Evolutionary conservation across 116 monocot species (phyloP), one percentile per base, ranked within the genome.

Genomic region (Phalaenopsis hybrid): DNA sequence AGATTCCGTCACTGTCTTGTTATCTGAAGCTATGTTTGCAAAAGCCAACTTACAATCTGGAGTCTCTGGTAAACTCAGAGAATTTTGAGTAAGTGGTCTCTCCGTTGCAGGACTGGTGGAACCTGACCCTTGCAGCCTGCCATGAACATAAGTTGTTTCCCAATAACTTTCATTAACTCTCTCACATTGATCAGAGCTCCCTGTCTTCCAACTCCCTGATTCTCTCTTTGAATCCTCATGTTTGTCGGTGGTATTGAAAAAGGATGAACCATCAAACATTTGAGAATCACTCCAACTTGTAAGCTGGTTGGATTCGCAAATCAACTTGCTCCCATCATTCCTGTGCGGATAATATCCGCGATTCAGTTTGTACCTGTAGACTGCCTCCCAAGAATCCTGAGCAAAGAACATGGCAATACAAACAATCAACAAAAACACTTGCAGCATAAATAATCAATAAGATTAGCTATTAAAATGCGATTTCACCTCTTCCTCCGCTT

Each of bases 71-170:
- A 55, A 55, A 15, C 55, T 55, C 15, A 15, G 15, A 55, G 55
- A 55, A 67, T 23, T 8, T 67, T 10, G 28, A 67, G 21, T 67
- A 43, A 88, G 73, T 57, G 79, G 82, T 84, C 75, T 85, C 68
- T 87, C 90, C 8, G 81, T 12, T 44, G 77, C 81, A 83, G 84
- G 84, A 79, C 87, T 89, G 37, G 67, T 78, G 0, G 85, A 86
- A 3, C 86, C 82, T 61, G 86, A 89, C 7, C 81, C 45, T 55
- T 55, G 13, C 13, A 65, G 84, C 55, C 83, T 87, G 65, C 82
- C 81, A 55, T 67, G 55, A 57, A 34, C 63, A 59, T 86, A 82
- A 41, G 43, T 68, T 6, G 78, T 48, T 21, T 88, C 86, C 77
- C 73, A 78, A 45, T 78, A 55, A 3, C 55, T 55, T 55, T 15